Base-by-base conservation (phyloP, 2,329 filamentous ascomycete genomes). In the Talaromyces sp. region DNA sequence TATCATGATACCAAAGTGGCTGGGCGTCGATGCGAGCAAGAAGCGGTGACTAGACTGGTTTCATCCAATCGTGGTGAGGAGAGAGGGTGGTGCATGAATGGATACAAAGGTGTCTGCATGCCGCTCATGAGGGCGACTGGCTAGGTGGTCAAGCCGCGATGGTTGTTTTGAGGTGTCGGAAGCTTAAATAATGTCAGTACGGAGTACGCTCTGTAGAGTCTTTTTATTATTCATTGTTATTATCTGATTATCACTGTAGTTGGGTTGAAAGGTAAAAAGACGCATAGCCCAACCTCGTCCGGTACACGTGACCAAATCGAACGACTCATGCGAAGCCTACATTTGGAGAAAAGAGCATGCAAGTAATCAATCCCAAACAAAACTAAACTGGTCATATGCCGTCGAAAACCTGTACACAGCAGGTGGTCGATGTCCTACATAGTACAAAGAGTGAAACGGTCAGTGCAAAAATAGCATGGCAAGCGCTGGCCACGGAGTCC, bases 21-120 rank as follows among this genome's bases (percentile, higher is more conserved):
- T 39, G 52, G 49, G 52, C 33, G 22, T 39, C 11, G 33, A n/a
- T 37, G 33, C 31, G 11, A 50, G 47, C 47, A 62, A 62, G 50
- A 43, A 45, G 60, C 60, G 60, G 60, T 62, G 60, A 62, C 60
- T 54, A 52, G 60, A 24, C 19, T 31, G 22, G 39, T 45, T 39
- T 14, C 60, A 41, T 62, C 45, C 60, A 62, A 62, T 54, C 19
- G 56, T 45, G 27, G 56, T 24, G n/a, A 41, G n/a, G 16, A 19
- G n/a, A 43, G 22, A 16, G 56, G 35, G 13, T 10, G 13, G 31
- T 41, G 56, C 37, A 56, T 37, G 50, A n/a, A 54, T 33, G 31
- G 50, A 19, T n/a, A 19, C 50, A 35, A 19, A 52, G 27, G 16
- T 52, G 50, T 22, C 35, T 54, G 50, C 50, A 54, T 54, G 50